phyloP scores from a whole-genome alignment of 768 basidiomycete species.

The Tulasnella sp. region DNA sequence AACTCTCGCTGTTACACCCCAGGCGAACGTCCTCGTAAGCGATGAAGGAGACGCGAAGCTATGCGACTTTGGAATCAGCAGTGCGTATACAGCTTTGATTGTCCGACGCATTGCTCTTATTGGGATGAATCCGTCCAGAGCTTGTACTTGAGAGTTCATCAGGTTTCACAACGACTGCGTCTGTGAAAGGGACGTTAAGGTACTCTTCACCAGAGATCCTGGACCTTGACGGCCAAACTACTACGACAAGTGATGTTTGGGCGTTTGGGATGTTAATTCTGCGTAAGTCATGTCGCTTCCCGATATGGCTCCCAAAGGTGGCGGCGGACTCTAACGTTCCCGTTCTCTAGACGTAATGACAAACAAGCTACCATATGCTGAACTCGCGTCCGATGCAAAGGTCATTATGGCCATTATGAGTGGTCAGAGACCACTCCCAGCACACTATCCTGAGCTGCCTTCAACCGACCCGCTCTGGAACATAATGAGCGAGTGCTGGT shows the following conservation, averaged over 20 bases:
- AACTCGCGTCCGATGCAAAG: not conserved
- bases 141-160: slow-evolving; percentile 2
- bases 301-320: not conserved
- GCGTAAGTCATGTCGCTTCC: not conserved
- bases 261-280: slow-evolving; percentile 22
- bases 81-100: not conserved
- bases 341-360: slow-evolving; percentile 18
- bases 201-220: slow-evolving; percentile 26
- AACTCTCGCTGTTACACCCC: not conserved
- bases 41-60: slow-evolving; percentile 22
- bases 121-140: not conserved
- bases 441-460: slow-evolving; percentile 16
- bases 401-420: slow-evolving; percentile 13
- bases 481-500: slow-evolving; percentile 21
- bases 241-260: slow-evolving; percentile 4
- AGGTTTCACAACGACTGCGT: not conserved
- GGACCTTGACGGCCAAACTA: not conserved
- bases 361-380: not conserved
- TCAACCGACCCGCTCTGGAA: slow-evolving; percentile 12
- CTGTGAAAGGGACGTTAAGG: not conserved
- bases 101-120: not conserved
- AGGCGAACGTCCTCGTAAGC: slow-evolving; percentile 27
- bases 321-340: not conserved
- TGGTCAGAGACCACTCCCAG: not conserved
- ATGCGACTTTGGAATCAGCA: slow-evolving; percentile 30